Base-by-base conservation (phyloP, 2,329 filamentous ascomycete species). In the Epichloe festucae region DNA sequence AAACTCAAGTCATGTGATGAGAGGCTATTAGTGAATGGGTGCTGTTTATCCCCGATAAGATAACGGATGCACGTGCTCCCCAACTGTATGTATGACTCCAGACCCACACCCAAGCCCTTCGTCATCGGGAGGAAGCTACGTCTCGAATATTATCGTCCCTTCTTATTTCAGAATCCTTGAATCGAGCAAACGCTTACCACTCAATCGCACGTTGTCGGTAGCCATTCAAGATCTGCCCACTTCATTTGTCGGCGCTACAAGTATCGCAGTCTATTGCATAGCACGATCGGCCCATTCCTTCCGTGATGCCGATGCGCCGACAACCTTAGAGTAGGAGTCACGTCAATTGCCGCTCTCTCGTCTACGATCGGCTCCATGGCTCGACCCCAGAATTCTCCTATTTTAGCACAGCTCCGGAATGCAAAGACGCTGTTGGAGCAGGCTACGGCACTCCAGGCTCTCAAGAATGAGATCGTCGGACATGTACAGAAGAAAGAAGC, bases 381-480 rank as follows among this genome's bases (percentile, higher is more conserved):
- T 60, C 72, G 73, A 59, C 66, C 73, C 53, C 72, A 73, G 57
- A 71, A 65, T 52, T 72, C 75, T 48, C 71, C 77, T 50, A 74
- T 82, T 57, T 69, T 82, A 48, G 67, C 74, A 52, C 76, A 81
- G 63, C 71, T 85, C 52, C 73, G 73, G 56, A 75, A 70, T 59
- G 75, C 82, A 10, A 73, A 70, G 56, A 73, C 69, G 38, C 64
- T 70, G 46, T 57, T 67, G 21, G 77, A 82, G 56, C 77, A 78
- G 59, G 70, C 78, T 41, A 70, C 74, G 27, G 78, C 82, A 48
- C 74, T 96, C 44, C 81, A 83, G 57, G 73, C 75, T 42, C 72
- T 98, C 34, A 97, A 95, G 72, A 93, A 95, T 67, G 86, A 93
- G 56, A 78, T 95, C 46, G 82, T 95, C 54, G 93, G 93, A 23